Evolutionary conservation across 305 asterid genomes (phyloP).

Genomic region (Fraxinus floribunda): DNA sequence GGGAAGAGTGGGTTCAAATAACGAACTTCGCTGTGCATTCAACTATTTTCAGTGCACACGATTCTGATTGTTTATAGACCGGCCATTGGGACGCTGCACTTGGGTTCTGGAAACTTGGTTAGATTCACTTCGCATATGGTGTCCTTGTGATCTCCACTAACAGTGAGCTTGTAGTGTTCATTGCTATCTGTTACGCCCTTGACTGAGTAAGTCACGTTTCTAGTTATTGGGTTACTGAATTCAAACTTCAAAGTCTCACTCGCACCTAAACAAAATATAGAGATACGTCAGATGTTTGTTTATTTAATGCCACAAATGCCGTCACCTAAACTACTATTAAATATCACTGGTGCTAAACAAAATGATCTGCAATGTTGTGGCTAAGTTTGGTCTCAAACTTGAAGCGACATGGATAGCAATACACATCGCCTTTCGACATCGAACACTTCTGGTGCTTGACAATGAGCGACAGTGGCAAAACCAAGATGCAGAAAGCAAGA

Average conservation of each 20-base stretch:
- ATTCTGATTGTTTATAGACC: conserved; percentile 26
- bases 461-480: conserved; percentile 30
- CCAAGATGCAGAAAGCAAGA: conserved; percentile 40
- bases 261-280: conserved; percentile 26
- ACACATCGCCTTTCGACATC: conserved; percentile 43
- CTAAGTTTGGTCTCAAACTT: conserved; percentile 45
- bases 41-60: conserved; percentile 33
- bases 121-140: conserved; percentile 38
- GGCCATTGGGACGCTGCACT: conserved; percentile 31
- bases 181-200: conserved; percentile 31
- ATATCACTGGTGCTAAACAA: not conserved
- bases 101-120: conserved; percentile 30
- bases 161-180: conserved; percentile 33
- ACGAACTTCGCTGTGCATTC: conserved; percentile 31
- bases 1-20: conserved; percentile 29
- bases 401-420: conserved; percentile 57
- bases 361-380: conserved; percentile 24
- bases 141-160: conserved; percentile 45
- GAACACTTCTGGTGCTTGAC: conserved; percentile 21
- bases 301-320: not conserved
- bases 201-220: conserved; percentile 22
- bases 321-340: too few species aligned
- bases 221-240: conserved; percentile 27
- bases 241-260: conserved; percentile 25
- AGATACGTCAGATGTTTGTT: not conserved